Base-by-base conservation (phyloP, 495 filamentous ascomycete species). In the Xylaria nigripes region DNA sequence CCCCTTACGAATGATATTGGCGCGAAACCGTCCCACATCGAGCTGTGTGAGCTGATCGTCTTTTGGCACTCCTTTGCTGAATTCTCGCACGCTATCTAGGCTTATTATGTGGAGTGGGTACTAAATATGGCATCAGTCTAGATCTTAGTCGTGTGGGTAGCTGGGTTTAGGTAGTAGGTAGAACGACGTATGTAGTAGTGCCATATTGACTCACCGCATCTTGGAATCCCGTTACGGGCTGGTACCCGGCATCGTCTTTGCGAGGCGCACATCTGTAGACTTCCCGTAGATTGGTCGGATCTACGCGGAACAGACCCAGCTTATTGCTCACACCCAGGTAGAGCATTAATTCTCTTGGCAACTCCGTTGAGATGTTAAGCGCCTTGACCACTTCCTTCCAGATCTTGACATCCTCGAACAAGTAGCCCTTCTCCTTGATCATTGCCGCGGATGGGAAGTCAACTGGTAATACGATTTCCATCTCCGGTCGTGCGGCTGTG, bases 81-180 rank as follows among this genome's bases (percentile, higher is more conserved):
- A 76, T 50, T 90, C 81, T 6, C 79, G 80, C 23, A 94, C 76
- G 57, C 84, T 90, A 40, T 83, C 74, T 9, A 96, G 71, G 56
- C 82, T 92, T 30, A 94, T 68, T 7, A 96, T 66, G 61, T 95
- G 88, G 25, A 97, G 70, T 3, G 92, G 90, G 66, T 93, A 97
- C 67, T 86, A 3, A 50, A 25, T 12, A 21, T 21, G 10, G 18
- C 22, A 25, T 67, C 51, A 63, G 61, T 47, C 32, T 38, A 1
- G 15, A 30, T 32, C 18, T 16, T 24, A 16, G 27, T 43, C 7
- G 18, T 40, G 10, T 24, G 15, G 44, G 29, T 3, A 18, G 27
- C 9, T 29, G 10, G 29, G 21, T n/a, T n/a, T n/a, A n/a, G n/a
- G n/a, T n/a, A n/a, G n/a, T n/a, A n/a, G n/a, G n/a, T n/a, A n/a